Evolutionary conservation across 1,139 yeast genomes (phyloP), one percentile per base, ranked within the genome.

Genomic region (Geotrichum klebahnii): DNA sequence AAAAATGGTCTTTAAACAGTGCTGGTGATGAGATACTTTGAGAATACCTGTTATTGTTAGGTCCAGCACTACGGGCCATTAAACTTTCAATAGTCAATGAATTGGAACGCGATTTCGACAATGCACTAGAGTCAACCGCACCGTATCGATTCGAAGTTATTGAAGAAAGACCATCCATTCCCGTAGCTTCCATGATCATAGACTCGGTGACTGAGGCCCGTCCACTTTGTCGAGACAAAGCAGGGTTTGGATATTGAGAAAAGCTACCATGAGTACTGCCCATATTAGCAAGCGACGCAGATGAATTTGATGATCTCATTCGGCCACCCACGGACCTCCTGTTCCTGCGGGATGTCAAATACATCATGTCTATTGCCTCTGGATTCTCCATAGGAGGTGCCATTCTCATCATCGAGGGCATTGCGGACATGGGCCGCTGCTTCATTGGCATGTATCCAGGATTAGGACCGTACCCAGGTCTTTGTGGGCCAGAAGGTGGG

Each of bases 301-400:
- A 22, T 17, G 53, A 51, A 19, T 29, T 14, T 6, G 48, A 44
- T 10, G 23, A 23, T n/a, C 50, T 38, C 42, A 49, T 28, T 12
- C 31, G 10, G 19, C 50, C 47, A n/a, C 39, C 33, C 12, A 34
- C 33, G 19, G 52, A 51, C 10, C 54, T 49, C 8, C 54, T 33
- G 37, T 44, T 48, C 28, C 39, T 48, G 20, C 51, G 45, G 3
- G 50, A 26, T n/a, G 54, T 52, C 24, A 52, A n/a, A 10, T 41
- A 40, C 54, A 52, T 52, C 54, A 52, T 52, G 17, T 51, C 53
- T 22, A 52, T 32, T 14, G 36, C 23, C 3, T 48, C 52, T 14
- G 46, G 49, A 20, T 47, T 35, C 22, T 40, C 48, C 28, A 46
- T 22, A 3, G 51, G 51, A 12, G 46, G 38, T 3, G 44, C 34